A percentile compares a stretch with the other conserved stretches of the same genome.
These are phyloP conservation scores for Xylaria multiplex DNA, from an alignment of 2,329 filamentous ascomycete species.

Conservation along the genomic window DNA sequence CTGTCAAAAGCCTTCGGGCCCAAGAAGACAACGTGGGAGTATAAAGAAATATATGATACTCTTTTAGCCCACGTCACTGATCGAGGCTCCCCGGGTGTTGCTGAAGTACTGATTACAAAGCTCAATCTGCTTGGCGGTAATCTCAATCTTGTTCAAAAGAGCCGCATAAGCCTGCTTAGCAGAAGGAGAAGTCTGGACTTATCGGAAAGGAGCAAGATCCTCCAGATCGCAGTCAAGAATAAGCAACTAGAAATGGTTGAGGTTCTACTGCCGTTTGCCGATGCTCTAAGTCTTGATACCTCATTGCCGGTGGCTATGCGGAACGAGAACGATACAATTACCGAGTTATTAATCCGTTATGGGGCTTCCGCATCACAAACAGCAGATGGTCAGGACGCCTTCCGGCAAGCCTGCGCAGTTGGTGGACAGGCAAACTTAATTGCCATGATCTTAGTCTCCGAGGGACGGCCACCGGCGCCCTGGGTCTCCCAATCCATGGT, in stretches of 20 bases:
- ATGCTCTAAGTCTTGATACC: slow-evolving; percentile 60
- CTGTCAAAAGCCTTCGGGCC: slow-evolving; percentile 58
- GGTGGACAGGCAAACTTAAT: slow-evolving; percentile 60
- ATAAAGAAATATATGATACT: slow-evolving; percentile 63
- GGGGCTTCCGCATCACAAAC: slow-evolving; percentile 61
- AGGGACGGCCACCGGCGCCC: slow-evolving; percentile 56
- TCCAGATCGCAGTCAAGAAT: slow-evolving; percentile 62
- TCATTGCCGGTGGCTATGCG: slow-evolving; percentile 62
- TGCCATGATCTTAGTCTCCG: slow-evolving; percentile 60
- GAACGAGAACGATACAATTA: slow-evolving; percentile 55
- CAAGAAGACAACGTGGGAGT: slow-evolving; percentile 63
- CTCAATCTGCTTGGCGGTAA: slow-evolving; percentile 62
- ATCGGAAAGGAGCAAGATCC: slow-evolving; percentile 61
- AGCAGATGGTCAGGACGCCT: slow-evolving; percentile 62
- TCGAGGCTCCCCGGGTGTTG: slow-evolving; percentile 62
- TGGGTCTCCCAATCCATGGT: slow-evolving; percentile 62
- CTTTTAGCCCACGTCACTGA: slow-evolving; percentile 61
- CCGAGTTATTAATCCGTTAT: slow-evolving; percentile 60
- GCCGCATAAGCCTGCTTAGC: slow-evolving; percentile 59
- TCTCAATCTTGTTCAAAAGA: slow-evolving; percentile 60
- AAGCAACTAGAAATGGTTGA: slow-evolving; percentile 63
- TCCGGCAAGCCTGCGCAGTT: slow-evolving; percentile 60
- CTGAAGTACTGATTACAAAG: slow-evolving; percentile 64
- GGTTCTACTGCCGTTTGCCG: slow-evolving; percentile 64
- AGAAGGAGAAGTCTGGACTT: slow-evolving; percentile 62